Evolutionary conservation across 176 grass and related monocot species (phyloP), one percentile per base, ranked within the genome.

Genomic region (Phoenix dactylifera): DNA sequence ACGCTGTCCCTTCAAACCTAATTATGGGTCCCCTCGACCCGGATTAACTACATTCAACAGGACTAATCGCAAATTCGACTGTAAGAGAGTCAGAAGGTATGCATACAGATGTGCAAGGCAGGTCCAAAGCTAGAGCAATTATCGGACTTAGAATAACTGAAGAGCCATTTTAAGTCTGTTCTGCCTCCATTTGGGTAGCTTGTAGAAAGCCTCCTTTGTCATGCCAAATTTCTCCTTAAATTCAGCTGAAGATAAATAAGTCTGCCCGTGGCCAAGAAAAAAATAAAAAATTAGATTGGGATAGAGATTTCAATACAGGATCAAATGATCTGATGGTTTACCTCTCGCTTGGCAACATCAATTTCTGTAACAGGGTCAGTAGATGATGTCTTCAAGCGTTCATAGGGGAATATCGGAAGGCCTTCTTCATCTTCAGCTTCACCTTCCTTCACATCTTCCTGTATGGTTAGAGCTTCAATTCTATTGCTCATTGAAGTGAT

Each of bases 201-300:
- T 89, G 70, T 64, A 64, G 18, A 95, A 95, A 68, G 85, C 85
- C 71, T 71, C 76, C 69, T 77, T 95, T 30, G 76, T 70, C 82
- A 95, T 89, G 51, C 82, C 89, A 64, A 89, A 89, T 77, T 95
- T 95, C 69, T 89, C 89, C 67, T 86, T 86, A 39, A 95, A 95
- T 20, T 95, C 89, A 44, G 49, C 53, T 29, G 54, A 74, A 52
- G 89, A 95, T 64, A 95, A 80, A 70, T 95, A 95, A 22, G 78
- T 78, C 89, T 95, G 82, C 82, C 65, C 73, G 18, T 58, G 25
- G 44, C 35, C 35, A 39, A 12, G 9, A 12, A 39, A 10, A 39
- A 10, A 39, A 4, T 0, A 39, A 51, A 51, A 32, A 15, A 18
- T 74, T 49, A 74, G 18, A 18, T 57, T 26, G 18, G 16, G 55